These are phyloP conservation scores for Neovahlkampfia damariscottae DNA, from an alignment of 78 protist genomes.

Conservation along the genomic window DNA sequence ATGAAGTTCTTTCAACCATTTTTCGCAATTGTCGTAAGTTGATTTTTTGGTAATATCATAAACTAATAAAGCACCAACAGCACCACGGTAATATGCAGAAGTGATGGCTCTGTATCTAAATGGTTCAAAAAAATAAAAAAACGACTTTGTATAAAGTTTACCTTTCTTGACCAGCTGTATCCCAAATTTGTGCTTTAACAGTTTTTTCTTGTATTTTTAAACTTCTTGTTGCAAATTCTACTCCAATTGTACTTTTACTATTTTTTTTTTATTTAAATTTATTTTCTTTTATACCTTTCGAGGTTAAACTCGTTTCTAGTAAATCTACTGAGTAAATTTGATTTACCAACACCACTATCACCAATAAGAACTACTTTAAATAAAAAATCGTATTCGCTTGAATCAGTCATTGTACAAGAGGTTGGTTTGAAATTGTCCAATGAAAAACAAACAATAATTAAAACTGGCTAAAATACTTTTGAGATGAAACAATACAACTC, in stretches of 20 bases:
- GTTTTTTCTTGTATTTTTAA: slow-evolving; percentile 73
- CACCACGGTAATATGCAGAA: slow-evolving; percentile 82
- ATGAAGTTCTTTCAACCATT: slow-evolving; percentile 32
- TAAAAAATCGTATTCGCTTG: slow-evolving; percentile 35
- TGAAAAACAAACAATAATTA: too few relatives aligned
- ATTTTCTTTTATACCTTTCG: too few relatives aligned
- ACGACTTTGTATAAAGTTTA: too few relatives aligned
- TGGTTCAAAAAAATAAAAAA: too few relatives aligned
- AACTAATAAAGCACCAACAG: slow-evolving; percentile 93
- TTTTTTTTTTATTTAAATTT: too few relatives aligned
- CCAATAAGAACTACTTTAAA: slow-evolving; percentile 94
- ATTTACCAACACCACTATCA: slow-evolving; percentile 96
- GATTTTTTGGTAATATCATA: slow-evolving; percentile 72
- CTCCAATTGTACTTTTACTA: slow-evolving; percentile 97
- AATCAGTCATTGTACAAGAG: too few relatives aligned
- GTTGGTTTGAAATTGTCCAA: too few relatives aligned
- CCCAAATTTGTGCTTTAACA: slow-evolving; percentile 93
- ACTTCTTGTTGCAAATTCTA: slow-evolving; percentile 92
- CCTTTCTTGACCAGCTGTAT: slow-evolving; percentile 93
- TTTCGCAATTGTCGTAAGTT: background rate
- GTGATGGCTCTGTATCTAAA: slow-evolving; percentile 92
- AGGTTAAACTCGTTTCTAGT: slow-evolving; percentile 90
- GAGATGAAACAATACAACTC: too few relatives aligned
- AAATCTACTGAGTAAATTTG: slow-evolving; percentile 58
- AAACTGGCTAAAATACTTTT: too few relatives aligned